Percentiles rank a stretch among this genome's conserved stretches.
phyloP scores from a whole-genome alignment of 495 filamentous ascomycete genomes.

The Aspergillus sparsus region DNA sequence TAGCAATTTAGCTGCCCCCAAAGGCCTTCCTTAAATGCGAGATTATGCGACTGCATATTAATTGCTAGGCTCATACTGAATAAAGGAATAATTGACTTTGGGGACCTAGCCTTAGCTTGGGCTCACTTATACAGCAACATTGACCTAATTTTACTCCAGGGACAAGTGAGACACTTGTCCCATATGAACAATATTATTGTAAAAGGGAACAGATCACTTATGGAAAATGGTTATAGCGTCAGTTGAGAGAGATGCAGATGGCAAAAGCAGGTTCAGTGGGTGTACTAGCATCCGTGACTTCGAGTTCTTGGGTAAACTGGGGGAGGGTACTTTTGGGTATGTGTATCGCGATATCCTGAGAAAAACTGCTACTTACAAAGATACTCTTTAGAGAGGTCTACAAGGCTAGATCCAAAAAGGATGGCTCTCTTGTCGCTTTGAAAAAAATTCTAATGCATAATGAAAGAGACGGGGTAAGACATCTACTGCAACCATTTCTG shows the following conservation, averaged over 20 bases:
- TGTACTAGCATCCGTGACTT: slow-evolving; percentile 89
- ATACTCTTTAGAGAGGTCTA: slow-evolving; percentile 74
- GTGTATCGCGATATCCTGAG: slow-evolving; percentile 18
- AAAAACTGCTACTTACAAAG: neutral
- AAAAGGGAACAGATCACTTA: neutral
- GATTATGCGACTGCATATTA: too few species aligned
- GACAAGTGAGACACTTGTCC: neutral
- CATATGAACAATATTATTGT: neutral
- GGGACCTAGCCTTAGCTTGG: too few species aligned
- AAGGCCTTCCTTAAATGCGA: too few species aligned
- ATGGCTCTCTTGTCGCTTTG: slow-evolving; percentile 73
- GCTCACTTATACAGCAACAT: too few species aligned
- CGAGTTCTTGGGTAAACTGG: slow-evolving; percentile 85
- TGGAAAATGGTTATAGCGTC: slow-evolving; percentile 38
- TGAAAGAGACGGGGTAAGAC: slow-evolving; percentile 86
- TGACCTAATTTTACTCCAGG: too few species aligned
- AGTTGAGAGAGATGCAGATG: slow-evolving; percentile 40
- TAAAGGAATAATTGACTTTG: too few species aligned
- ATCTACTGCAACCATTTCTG: neutral
- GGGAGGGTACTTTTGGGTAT: slow-evolving; percentile 96
- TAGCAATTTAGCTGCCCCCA: too few species aligned
- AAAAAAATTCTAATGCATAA: slow-evolving; percentile 99
- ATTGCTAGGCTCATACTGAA: too few species aligned
- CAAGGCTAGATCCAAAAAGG: slow-evolving; percentile 76
- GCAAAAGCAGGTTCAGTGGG: slow-evolving; percentile 63